These are phyloP conservation scores for Podila horticola DNA, from an alignment of 192 early-diverging fungal genomes.

Conservation along the genomic window DNA sequence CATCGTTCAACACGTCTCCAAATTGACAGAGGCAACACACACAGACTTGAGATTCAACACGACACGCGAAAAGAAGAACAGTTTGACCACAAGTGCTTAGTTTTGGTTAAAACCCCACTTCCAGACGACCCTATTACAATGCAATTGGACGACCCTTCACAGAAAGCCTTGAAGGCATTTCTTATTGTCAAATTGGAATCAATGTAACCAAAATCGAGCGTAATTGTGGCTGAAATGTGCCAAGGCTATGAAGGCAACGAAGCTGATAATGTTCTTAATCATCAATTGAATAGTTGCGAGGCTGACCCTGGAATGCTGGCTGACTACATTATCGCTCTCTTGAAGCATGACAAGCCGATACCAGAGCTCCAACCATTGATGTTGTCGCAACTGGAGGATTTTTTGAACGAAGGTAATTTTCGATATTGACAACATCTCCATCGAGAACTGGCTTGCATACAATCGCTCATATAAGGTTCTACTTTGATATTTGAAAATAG, in stretches of 20 bases:
- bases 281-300: slow-evolving; percentile 56
- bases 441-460: not conserved
- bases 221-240: too few species aligned
- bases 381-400: slow-evolving; percentile 78
- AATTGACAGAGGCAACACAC: too few species aligned
- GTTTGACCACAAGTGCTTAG: too few species aligned
- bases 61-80: too few species aligned
- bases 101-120: too few species aligned
- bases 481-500: slow-evolving; percentile 40
- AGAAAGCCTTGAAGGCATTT: slow-evolving; percentile 38
- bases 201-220: slow-evolving; percentile 17
- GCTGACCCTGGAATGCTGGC: slow-evolving; percentile 80
- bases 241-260: too few species aligned
- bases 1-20: too few species aligned
- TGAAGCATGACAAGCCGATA: slow-evolving; percentile 72
- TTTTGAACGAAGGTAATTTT: slow-evolving; percentile 72
- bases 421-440: slow-evolving; percentile 1
- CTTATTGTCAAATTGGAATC: slow-evolving; percentile 26
- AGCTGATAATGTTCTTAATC: not conserved
- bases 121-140: slow-evolving; percentile 7
- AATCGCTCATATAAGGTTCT: not conserved
- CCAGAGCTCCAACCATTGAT: slow-evolving; percentile 66
- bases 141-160: slow-evolving; percentile 27
- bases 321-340: slow-evolving; percentile 82
- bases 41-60: too few species aligned